Base-by-base conservation (phyloP, 2,329 filamentous ascomycete genomes). In the Atkinsonella texensis region DNA sequence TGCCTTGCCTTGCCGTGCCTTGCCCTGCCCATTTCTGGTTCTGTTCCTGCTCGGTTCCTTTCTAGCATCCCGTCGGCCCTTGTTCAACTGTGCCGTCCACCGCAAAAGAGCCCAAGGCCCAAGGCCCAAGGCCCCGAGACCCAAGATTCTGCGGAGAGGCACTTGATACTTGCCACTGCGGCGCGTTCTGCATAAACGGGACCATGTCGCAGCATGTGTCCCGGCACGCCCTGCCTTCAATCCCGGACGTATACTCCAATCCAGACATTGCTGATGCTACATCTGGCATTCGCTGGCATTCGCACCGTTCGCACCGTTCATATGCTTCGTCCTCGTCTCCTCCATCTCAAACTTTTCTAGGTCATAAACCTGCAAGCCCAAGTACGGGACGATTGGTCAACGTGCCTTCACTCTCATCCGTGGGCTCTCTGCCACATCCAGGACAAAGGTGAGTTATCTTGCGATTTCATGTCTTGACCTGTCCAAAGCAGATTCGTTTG, bases 141-240 rank as follows among this genome's bases (percentile, higher is more conserved):
- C 49, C 38, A 42, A 48, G 15, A 49, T 35, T 49, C 6, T 52
- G 52, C 47, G 46, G 53, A 52, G 52, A 44, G 39, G 46, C 49
- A 48, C 38, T 33, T 40, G 43, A 32, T 52, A 54, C 49, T 33
- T 40, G 47, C 39, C 53, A 54, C 49, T 54, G 52, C 54, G 55
- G 52, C 51, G 31, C 51, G 53, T 54, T 46, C 41, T 49, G 56
- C 54, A 56, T 54, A 52, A 54, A 52, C 52, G 40, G 65, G 65
- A 73, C 68, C 70, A 76, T 77, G 74, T 74, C 74, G 68, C 74
- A 76, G 68, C 70, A 71, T 70, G 68, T 69, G 65, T 68, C 69
- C 67, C 71, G 70, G 65, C 66, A 65, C 64, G 67, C 68, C 62
- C 65, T 73, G 39, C 31, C 47, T 62, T 68, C 63, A 64, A 63